Percentiles rank a stretch among this genome's conserved stretches.
phyloP scores from a whole-genome alignment of 768 basidiomycete species.

The Lactarius sp. region DNA sequence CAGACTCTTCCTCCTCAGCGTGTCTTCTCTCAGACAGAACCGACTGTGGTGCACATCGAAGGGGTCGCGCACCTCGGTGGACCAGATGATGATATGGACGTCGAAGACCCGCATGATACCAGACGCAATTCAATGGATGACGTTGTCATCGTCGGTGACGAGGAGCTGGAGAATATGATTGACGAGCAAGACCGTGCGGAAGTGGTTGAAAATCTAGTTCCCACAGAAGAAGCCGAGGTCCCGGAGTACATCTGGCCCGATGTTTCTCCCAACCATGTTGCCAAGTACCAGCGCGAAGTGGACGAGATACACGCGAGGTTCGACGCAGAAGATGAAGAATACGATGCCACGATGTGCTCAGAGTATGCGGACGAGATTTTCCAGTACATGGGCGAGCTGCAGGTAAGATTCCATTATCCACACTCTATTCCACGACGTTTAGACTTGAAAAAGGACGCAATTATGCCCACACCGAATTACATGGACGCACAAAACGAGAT shows the following conservation, averaged over 20 bases:
- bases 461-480: constrained; percentile 91
- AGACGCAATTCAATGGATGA: constrained; percentile 40
- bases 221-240: constrained; percentile 21
- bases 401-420: constrained; percentile 48
- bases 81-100: constrained; percentile 52
- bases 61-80: constrained; percentile 15
- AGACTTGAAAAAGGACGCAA: constrained; percentile 52
- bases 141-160: constrained; percentile 42
- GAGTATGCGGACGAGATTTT: constrained; percentile 99
- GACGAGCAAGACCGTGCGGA: constrained; percentile 43
- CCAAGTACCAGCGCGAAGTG: constrained; percentile 57
- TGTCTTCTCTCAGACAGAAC: constrained; percentile 38
- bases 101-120: constrained; percentile 41
- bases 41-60: constrained; percentile 35
- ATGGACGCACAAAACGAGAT: constrained; percentile 94
- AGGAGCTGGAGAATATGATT: constrained; percentile 63
- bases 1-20: constrained; percentile 38
- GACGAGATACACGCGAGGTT: constrained; percentile 56
- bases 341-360: constrained; percentile 93
- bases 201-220: constrained; percentile 40
- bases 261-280: constrained; percentile 54
- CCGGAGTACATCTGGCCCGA: constrained; percentile 59
- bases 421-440: constrained; percentile 14
- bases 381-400: constrained; percentile 88
- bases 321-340: constrained; percentile 67